A percentile compares a stretch with the other conserved stretches of the same genome.
Evolutionary conservation across 805 yeast genomes (phyloP).

Genomic region (Starmera caribaea): DNA sequence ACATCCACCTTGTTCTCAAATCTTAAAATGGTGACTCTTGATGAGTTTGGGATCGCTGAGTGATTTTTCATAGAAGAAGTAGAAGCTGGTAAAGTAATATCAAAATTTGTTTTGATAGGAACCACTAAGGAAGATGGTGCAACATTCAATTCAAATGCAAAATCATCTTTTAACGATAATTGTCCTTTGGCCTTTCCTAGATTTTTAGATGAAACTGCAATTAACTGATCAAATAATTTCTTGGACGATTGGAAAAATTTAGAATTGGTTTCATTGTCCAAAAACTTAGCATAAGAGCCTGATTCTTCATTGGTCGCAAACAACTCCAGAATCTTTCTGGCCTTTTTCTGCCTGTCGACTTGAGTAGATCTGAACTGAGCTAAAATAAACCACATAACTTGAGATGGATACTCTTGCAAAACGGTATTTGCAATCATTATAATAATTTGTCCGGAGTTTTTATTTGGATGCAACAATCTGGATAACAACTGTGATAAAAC

Average conservation of each 20-base stretch:
- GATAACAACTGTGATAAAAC: slow-evolving; percentile 83
- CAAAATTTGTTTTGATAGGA: slow-evolving; percentile 65
- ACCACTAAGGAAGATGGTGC: slow-evolving; percentile 52
- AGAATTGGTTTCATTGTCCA: background rate
- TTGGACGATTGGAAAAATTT: slow-evolving; percentile 12
- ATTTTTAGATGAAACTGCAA: slow-evolving; percentile 16
- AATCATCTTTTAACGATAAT: slow-evolving; percentile 26
- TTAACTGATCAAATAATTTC: slow-evolving; percentile 18
- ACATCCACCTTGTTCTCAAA: slow-evolving; percentile 64
- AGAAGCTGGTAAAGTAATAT: slow-evolving; percentile 49
- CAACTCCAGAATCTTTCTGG: slow-evolving; percentile 31
- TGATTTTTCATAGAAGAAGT: slow-evolving; percentile 30
- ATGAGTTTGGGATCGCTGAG: slow-evolving; percentile 35
- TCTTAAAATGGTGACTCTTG: slow-evolving; percentile 42
- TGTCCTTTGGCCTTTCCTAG: slow-evolving; percentile 7
- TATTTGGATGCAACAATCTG: slow-evolving; percentile 57
- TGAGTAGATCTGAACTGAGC: slow-evolving; percentile 58
- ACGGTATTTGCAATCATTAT: slow-evolving; percentile 48
- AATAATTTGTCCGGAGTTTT: slow-evolving; percentile 44
- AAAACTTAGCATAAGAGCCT: slow-evolving; percentile 8
- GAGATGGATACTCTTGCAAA: slow-evolving; percentile 61
- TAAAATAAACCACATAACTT: slow-evolving; percentile 76
- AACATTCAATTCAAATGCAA: slow-evolving; percentile 29
- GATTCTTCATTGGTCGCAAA: slow-evolving; percentile 17
- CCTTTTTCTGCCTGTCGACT: slow-evolving; percentile 34